A percentile compares a stretch with the other conserved stretches of the same genome.
phyloP scores from a whole-genome alignment of 495 filamentous ascomycete species.

The Penicillium argentinense region DNA sequence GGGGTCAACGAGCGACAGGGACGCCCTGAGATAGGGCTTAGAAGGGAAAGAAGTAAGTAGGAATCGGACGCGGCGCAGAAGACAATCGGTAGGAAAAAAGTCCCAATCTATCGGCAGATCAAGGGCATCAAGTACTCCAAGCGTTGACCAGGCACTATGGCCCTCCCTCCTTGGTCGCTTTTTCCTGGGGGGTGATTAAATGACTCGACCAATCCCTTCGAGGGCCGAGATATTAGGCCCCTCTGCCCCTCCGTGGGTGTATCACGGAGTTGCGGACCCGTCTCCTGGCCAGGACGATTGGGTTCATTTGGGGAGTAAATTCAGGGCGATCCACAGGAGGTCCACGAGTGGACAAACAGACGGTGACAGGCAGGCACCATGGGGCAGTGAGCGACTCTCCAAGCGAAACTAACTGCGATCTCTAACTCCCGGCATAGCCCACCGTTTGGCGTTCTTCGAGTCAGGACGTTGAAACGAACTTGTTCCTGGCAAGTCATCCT shows the following conservation, averaged over 20 bases:
- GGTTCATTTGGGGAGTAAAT: constrained; percentile 4
- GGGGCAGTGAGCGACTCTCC: too few species aligned
- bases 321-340: background rate
- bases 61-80: constrained; percentile 2
- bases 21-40: constrained; percentile 20
- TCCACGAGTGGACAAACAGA: background rate
- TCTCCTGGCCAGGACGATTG: constrained; percentile 7
- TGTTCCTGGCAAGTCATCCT: constrained; percentile 12
- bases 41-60: constrained; percentile 2
- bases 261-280: background rate
- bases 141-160: background rate
- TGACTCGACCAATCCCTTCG: constrained; percentile 21
- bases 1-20: constrained; percentile 6
- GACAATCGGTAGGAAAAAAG: constrained; percentile 1
- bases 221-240: constrained; percentile 12
- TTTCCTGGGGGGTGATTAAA: constrained; percentile 9
- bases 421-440: background rate
- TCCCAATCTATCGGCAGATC: constrained; percentile 3
- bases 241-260: background rate
- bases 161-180: constrained; percentile 5
- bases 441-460: constrained; percentile 2
- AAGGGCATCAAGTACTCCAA: constrained; percentile 24
- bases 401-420: background rate
- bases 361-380: background rate
- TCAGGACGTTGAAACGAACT: constrained; percentile 8